A percentile compares a stretch with the other conserved stretches of the same genome.
phyloP scores from a whole-genome alignment of 1,139 yeast species.

The Hemisphaericaspora xylanilytica region DNA sequence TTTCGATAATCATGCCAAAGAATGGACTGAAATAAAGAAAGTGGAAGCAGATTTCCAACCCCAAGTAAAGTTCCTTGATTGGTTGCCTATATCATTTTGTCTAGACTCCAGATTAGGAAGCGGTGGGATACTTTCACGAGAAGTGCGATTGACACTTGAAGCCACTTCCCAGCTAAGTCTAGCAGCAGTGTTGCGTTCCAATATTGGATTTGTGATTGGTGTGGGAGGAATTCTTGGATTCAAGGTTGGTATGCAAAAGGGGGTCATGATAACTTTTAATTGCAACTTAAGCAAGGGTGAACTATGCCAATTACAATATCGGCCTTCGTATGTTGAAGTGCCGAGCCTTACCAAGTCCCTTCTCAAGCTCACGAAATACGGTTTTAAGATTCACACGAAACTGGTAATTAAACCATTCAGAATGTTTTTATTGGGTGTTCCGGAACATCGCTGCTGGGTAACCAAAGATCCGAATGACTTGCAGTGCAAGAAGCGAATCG shows the following conservation, averaged over 20 bases:
- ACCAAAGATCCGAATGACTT: constrained; percentile 9
- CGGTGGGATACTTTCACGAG: constrained; percentile 12
- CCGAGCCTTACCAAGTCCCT: constrained; percentile 8
- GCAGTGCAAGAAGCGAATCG: constrained; percentile 9
- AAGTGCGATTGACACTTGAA: constrained; percentile 9
- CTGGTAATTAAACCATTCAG: constrained; percentile 10
- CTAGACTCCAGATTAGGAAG: constrained; percentile 13
- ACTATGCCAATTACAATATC: constrained; percentile 12
- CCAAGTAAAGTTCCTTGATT: constrained; percentile 5
- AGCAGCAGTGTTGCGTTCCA: constrained; percentile 9
- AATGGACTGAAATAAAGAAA: constrained; percentile 10
- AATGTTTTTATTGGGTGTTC: constrained; percentile 13
- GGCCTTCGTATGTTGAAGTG: constrained; percentile 10
- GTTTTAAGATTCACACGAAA: constrained; percentile 5
- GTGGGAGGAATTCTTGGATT: constrained; percentile 10
- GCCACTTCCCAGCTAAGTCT: constrained; percentile 10
- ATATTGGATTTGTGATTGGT: constrained; percentile 8
- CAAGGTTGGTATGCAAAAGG: constrained; percentile 11
- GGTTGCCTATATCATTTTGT: constrained; percentile 16
- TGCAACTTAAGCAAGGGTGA: constrained; percentile 11
- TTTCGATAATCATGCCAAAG: constrained; percentile 6
- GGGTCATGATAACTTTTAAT: constrained; percentile 8
- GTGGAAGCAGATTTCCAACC: constrained; percentile 1
- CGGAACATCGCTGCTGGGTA: constrained; percentile 15
- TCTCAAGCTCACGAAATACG: constrained; percentile 3